Evolutionary conservation across 108 stramenopile species (phyloP), one percentile per base, ranked within the genome.

Genomic region (Pseudonitzschia pungens): DNA sequence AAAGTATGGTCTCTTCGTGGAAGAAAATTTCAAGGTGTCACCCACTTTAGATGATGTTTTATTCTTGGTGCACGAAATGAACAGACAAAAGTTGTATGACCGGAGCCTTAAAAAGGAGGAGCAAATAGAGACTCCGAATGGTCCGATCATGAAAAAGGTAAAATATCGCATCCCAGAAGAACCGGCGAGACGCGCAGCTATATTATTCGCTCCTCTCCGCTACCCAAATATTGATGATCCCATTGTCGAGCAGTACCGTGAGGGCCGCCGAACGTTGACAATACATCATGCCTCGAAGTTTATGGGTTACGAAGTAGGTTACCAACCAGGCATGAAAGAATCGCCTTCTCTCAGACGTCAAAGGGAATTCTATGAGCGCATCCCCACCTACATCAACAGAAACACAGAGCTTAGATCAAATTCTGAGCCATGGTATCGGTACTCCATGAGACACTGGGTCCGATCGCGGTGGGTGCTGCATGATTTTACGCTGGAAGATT

Each of bases 391-490:
- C 58, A 78, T 88, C 57, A 90, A 93, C 69, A 75, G 78, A 11
- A 76, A 83, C 33, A 56, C 21, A 6, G 83, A 86, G 12, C 67
- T 86, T 18, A 77, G 88, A 50, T 85, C 84, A 15, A 42, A 67
- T 11, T 33, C 65, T 18, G 84, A 84, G 59, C 81, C 89, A 0
- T 77, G 72, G 63, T 77, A 87, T 63, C 75, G 78, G 1, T 89
- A 84, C 53, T 67, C 69, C 51, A 82, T 90, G 76, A 76, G 86
- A 50, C 81, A 88, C 60, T 93, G 88, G 77, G 87, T 89, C 26
- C 85, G 89, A 36, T 79, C 85, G 5, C 78, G 84, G 32, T 93
- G 92, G 92, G 68, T 93, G 41, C 53, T 93, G 6, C 88, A 93
- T 75, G 85, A 93, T 64, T 68, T 89, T 58, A 73, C 79, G 32